Percentiles rank a stretch among this genome's conserved stretches.
These are phyloP conservation scores for Zygosaccharomyces lentus DNA, from an alignment of 805 yeast genomes.

Conservation along the genomic window DNA sequence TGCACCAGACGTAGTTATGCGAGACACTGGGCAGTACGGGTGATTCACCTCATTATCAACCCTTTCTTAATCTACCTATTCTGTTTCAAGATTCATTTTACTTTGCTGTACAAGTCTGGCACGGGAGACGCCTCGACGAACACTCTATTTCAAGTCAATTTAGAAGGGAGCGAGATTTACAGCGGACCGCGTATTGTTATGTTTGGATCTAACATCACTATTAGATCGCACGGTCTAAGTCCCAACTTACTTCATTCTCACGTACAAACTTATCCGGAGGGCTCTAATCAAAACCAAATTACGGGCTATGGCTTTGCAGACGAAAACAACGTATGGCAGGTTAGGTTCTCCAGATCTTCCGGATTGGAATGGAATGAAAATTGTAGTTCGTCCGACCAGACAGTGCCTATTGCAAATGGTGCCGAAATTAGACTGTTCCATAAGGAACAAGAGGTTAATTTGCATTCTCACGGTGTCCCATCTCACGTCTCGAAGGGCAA, in stretches of 20 bases:
- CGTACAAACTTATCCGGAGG: constrained; percentile 65
- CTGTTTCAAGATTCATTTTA: constrained; percentile 79
- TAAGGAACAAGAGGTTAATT: constrained; percentile 55
- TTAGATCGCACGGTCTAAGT: constrained; percentile 64
- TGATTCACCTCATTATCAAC: constrained; percentile 58
- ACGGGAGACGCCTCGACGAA: constrained; percentile 92
- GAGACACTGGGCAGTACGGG: constrained; percentile 70
- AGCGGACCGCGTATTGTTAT: constrained; percentile 68
- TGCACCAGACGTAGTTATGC: constrained; percentile 38
- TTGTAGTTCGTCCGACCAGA: constrained; percentile 14
- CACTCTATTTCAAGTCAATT: constrained; percentile 82
- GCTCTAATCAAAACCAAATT: constrained; percentile 72
- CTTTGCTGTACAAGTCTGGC: constrained; percentile 71
- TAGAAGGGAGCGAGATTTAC: constrained; percentile 60
- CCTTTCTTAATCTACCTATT: constrained; percentile 67
- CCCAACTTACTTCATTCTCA: constrained; percentile 78
- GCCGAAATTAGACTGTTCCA: constrained; percentile 60
- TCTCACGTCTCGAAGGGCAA: constrained; percentile 56
- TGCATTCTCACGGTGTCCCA: constrained; percentile 65
- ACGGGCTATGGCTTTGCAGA: constrained; percentile 78
- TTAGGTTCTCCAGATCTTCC: constrained; percentile 48
- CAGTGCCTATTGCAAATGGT: constrained; percentile 47
- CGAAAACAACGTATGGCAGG: constrained; percentile 62
- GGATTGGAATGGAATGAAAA: constrained; percentile 34
- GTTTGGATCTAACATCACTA: constrained; percentile 44